A percentile compares a stretch with the other conserved stretches of the same genome.
These are phyloP conservation scores for Solanum chmielewskii DNA, from an alignment of 257 asterid species.

Conservation along the genomic window DNA sequence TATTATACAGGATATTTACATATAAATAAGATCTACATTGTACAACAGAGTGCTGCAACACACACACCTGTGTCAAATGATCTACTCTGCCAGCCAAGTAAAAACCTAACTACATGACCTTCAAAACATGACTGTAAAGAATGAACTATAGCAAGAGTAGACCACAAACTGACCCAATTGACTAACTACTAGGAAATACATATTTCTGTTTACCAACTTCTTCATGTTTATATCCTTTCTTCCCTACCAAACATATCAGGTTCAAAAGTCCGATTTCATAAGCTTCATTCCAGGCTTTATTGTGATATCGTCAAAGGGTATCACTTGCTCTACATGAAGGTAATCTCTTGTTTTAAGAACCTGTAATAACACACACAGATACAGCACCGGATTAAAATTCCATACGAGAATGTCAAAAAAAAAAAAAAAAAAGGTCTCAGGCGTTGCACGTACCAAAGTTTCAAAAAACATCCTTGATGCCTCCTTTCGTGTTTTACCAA, in stretches of 20 bases:
- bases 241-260: background rate
- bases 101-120: background rate
- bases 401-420: background rate
- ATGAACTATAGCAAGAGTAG: background rate
- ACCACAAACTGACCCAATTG: background rate
- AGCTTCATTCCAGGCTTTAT: slow-evolving; percentile 30
- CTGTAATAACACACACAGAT: slow-evolving; percentile 1
- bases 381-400: too few relatives aligned
- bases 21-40: background rate
- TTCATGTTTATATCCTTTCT: background rate
- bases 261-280: slow-evolving; percentile 28
- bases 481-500: slow-evolving; percentile 88
- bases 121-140: background rate
- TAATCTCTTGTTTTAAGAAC: slow-evolving; percentile 53
- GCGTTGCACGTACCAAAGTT: slow-evolving; percentile 50
- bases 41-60: slow-evolving; percentile 4
- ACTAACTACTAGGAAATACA: background rate
- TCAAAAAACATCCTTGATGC: slow-evolving; percentile 96
- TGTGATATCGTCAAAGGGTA: slow-evolving; percentile 23
- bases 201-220: background rate
- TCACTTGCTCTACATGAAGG: slow-evolving; percentile 39
- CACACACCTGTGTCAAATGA: background rate
- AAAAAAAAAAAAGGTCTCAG: background rate
- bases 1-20: background rate
- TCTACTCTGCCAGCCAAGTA: slow-evolving; percentile 1